Evolutionary conservation across 2,329 filamentous ascomycete genomes (phyloP).

Genomic region (Thermomyces lanuginosus): DNA sequence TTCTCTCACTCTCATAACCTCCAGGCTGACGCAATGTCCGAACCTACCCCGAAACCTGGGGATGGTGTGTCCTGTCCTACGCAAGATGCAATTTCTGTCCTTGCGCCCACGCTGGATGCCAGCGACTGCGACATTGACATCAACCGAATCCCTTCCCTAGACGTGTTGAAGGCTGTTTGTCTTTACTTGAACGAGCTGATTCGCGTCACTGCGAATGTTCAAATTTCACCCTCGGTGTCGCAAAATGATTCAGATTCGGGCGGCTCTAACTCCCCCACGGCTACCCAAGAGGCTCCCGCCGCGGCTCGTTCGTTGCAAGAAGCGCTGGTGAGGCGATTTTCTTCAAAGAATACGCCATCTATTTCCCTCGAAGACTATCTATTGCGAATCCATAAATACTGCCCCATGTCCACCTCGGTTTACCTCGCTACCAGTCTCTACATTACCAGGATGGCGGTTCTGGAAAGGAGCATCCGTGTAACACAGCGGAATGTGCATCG

Average conservation of each 20-base stretch:
- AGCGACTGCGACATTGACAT: constrained; percentile 21
- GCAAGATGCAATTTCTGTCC: too few relatives aligned
- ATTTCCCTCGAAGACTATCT: constrained; percentile 76
- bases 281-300: too few relatives aligned
- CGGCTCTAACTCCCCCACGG: too few relatives aligned
- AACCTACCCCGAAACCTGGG: too few relatives aligned
- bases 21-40: too few relatives aligned
- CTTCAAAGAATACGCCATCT: constrained; percentile 70
- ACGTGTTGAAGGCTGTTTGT: constrained; percentile 66
- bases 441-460: constrained; percentile 64
- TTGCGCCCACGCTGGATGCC: too few relatives aligned
- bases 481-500: constrained; percentile 76
- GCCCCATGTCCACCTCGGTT: constrained; percentile 83
- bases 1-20: too few relatives aligned
- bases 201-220: constrained; percentile 45
- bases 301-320: too few relatives aligned
- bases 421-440: constrained; percentile 82
- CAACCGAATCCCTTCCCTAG: constrained; percentile 53
- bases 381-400: constrained; percentile 71
- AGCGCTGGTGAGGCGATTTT: constrained; percentile 82
- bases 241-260: too few relatives aligned
- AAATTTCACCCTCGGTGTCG: constrained; percentile 9
- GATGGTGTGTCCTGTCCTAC: too few relatives aligned
- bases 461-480: constrained; percentile 62
- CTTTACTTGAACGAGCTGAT: constrained; percentile 43